Evolutionary conservation across 1,284 basidiomycete species (phyloP).

Genomic region (Moesziomyces globuligerus): DNA sequence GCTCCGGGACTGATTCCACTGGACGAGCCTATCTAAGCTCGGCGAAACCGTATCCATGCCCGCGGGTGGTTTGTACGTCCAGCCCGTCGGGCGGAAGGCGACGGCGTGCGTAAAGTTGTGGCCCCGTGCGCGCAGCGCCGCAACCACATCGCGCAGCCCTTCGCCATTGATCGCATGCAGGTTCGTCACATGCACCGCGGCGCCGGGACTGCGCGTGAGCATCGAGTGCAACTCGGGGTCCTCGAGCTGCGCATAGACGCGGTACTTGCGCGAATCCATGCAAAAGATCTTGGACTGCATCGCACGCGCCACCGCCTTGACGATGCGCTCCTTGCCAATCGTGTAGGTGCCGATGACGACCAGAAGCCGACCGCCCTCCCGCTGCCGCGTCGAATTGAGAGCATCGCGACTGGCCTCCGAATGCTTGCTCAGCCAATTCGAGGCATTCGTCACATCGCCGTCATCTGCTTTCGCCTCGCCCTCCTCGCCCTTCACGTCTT

Average conservation of each 20-base stretch:
- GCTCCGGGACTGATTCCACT: constrained; percentile 74
- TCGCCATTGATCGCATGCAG: constrained; percentile 82
- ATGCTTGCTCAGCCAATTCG: constrained; percentile 47
- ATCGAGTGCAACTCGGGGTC: constrained; percentile 79
- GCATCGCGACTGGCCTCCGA: constrained; percentile 27
- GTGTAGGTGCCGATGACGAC: constrained; percentile 94
- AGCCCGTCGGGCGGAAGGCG: constrained; percentile 91
- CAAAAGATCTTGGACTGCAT: constrained; percentile 89
- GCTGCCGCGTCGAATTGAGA: constrained; percentile 9
- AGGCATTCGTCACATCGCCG: constrained; percentile 2
- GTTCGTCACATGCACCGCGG: constrained; percentile 86
- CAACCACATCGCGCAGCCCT: constrained; percentile 76
- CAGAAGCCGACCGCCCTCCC: constrained; percentile 69
- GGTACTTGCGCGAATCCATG: constrained; percentile 72
- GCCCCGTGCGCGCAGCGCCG: constrained; percentile 75
- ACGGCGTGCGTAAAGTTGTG: constrained; percentile 79
- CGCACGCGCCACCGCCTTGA: constrained; percentile 88
- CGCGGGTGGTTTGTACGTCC: constrained; percentile 81
- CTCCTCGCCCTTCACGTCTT: constrained; percentile 12
- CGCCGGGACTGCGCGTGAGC: constrained; percentile 80
- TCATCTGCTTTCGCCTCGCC: constrained; percentile 7
- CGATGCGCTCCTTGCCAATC: constrained; percentile 95
- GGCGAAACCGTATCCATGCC: constrained; percentile 71
- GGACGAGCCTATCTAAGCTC: constrained; percentile 69
- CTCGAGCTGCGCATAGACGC: constrained; percentile 56